Evolutionary conservation across 2,329 filamentous ascomycete genomes (phyloP), one percentile per base, ranked within the genome.

Genomic region (Coniochaeta sp.): DNA sequence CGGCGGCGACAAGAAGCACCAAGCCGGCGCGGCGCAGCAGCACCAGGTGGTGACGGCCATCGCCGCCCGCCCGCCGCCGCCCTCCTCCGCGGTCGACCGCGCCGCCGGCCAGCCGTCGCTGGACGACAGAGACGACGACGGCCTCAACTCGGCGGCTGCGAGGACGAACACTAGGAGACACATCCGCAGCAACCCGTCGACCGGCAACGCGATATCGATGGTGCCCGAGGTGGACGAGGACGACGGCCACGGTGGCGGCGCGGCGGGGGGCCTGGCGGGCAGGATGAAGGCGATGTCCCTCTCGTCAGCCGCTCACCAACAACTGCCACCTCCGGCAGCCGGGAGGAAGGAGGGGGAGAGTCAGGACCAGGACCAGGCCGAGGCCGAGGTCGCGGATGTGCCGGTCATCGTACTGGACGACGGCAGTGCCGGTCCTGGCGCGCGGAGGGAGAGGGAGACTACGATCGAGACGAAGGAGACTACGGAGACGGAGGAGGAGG

Each of bases 221-320:
- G 91, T 96, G 16, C 82, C 91, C 38, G 91, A 96, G 71, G 86
- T 91, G 57, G 87, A 90, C 59, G 91, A 96, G 67, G 92, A 96
- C 62, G 85, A 89, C n/a, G 65, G 74, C 19, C 67, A 75, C 19
- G n/a, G n/a, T n/a, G n/a, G n/a, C n/a, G n/a, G n/a, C n/a, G n/a
- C n/a, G n/a, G n/a, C n/a, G 42, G n/a, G 75, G 2, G 76, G 79
- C 26, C 72, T 82, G 24, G 73, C 77, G 22, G 74, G 74, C 59
- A 80, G 73, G 65, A 66, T 85, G 55, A 76, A 71, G 60, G 70
- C 71, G 74, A 79, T 44, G 32, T 77, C 56, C 67, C 72, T 54
- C 76, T 73, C 55, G 63, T 70, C 10, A n/a, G 16, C 47, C 24
- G 28, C 24, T 16, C 9, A 14, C 65, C 42, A 47, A 22, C 42